Evolutionary conservation across 2,329 filamentous ascomycete species (phyloP), one percentile per base, ranked within the genome.

Genomic region (Epichloe bromicola): DNA sequence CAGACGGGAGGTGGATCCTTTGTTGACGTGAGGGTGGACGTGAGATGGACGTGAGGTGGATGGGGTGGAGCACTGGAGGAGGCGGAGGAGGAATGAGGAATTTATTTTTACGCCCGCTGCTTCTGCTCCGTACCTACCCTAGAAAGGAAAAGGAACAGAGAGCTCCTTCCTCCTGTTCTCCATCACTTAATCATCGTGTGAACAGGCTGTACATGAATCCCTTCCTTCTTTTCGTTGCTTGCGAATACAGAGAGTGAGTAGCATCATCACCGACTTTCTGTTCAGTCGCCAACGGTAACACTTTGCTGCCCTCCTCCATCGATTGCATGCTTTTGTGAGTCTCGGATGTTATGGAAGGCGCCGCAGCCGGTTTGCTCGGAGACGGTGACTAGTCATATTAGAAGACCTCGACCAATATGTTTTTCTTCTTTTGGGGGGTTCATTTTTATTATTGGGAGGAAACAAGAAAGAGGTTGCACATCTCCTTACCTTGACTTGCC

Each of bases 131-230:
- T n/a, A 36, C 23, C 41, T 46, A 38, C 36, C 46, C 46, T 39
- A 23, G 36, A 30, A 30, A 47, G n/a, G 11, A 26, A 15, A 30
- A 47, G 11, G 8, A 26, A 15, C 2, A 6, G 17, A 38, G 19
- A 12, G 17, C 30, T 34, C n/a, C 7, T 5, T 30, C 41, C 1
- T 26, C 3, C n/a, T 15, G 10, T 19, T 12, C 33, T 14, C 15
- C 14, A 11, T n/a, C 23, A 30, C 33, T 12, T 20, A 4, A 45
- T 19, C 48, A 51, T 36, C 56, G 46, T n/a, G 52, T 51, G 40
- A 58, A 53, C 5, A 54, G 26, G 11, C 49, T 50, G 4, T 52
- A 50, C n/a, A 58, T 54, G 23, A 58, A 51, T 34, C 55, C 53
- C 48, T 52, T 57, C 34, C 50, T 54, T 46, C 51, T 54, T 20